phyloP scores from a whole-genome alignment of 1,284 basidiomycete species.

The Quambalaria eucalypti region DNA sequence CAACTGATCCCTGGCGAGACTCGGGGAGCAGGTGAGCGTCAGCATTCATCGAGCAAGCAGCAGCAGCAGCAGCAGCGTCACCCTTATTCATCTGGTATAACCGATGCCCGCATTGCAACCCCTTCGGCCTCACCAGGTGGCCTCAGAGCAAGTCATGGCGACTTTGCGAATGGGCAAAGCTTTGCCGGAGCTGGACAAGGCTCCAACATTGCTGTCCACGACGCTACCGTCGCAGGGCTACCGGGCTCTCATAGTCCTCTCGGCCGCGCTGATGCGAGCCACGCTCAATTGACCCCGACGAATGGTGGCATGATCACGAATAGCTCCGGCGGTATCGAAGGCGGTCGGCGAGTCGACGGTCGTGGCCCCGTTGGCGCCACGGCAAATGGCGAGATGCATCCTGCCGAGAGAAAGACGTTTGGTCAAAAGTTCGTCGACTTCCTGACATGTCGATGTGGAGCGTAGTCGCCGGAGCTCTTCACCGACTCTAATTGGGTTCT shows the following conservation, averaged over 20 bases:
- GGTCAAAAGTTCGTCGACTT: slow-evolving; percentile 45
- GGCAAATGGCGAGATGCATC: slow-evolving; percentile 35
- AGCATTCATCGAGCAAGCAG: neutral
- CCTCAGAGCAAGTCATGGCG: slow-evolving; percentile 22
- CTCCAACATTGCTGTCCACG: slow-evolving; percentile 38
- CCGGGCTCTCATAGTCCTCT: slow-evolving; percentile 12
- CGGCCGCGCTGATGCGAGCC: slow-evolving; percentile 20
- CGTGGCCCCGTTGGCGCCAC: slow-evolving; percentile 21
- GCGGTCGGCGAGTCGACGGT: slow-evolving; percentile 18
- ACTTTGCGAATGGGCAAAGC: slow-evolving; percentile 18
- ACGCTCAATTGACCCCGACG: slow-evolving; percentile 20
- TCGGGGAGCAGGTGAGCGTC: slow-evolving; percentile 1
- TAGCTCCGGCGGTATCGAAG: slow-evolving; percentile 19
- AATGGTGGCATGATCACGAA: slow-evolving; percentile 10
- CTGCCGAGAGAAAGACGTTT: slow-evolving; percentile 30
- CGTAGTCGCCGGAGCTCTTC: neutral
- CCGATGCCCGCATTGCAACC: neutral
- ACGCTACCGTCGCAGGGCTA: slow-evolving; percentile 28
- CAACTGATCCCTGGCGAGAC: neutral
- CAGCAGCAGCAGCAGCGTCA: neutral
- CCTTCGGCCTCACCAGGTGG: neutral
- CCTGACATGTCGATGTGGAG: slow-evolving; percentile 46
- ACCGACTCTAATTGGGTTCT: too few species aligned
- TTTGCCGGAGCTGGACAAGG: slow-evolving; percentile 31
- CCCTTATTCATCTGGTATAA: neutral